phyloP scores from a whole-genome alignment of 2,329 filamentous ascomycete species.

The Herpotrichia juniperi region DNA sequence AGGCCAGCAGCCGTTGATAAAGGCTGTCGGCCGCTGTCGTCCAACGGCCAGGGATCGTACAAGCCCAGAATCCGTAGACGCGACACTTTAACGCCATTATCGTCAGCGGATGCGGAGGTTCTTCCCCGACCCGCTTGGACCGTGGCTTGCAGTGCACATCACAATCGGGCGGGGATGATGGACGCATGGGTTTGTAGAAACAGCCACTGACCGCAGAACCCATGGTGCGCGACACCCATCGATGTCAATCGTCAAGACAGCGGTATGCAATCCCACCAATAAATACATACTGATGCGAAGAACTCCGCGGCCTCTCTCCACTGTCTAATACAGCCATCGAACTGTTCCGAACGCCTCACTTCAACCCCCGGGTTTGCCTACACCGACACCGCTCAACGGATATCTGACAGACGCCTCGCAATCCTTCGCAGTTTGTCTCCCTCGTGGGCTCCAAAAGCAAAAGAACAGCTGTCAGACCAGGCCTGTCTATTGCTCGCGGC shows the following conservation, averaged over 20 bases:
- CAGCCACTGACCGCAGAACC: neutral
- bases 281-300: neutral
- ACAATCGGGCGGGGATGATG: too few relatives aligned
- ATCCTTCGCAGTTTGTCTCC: neutral
- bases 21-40: neutral
- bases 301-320: too few relatives aligned
- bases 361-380: too few relatives aligned
- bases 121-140: neutral
- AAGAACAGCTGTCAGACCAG: neutral
- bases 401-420: constrained; percentile 1
- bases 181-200: neutral
- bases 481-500: neutral
- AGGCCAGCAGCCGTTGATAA: neutral
- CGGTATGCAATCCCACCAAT: neutral
- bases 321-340: neutral
- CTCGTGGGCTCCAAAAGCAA: constrained; percentile 1
- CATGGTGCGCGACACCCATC: neutral
- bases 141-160: neutral
- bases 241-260: neutral
- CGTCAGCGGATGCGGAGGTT: too few relatives aligned
- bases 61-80: neutral
- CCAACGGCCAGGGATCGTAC: neutral
- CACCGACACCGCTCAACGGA: too few relatives aligned
- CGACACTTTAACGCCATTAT: too few relatives aligned
- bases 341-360: neutral